A percentile compares a stretch with the other conserved stretches of the same genome.
phyloP scores from a whole-genome alignment of 371 early-diverging fungal species.

The Neoconidiobolus thromboides region DNA sequence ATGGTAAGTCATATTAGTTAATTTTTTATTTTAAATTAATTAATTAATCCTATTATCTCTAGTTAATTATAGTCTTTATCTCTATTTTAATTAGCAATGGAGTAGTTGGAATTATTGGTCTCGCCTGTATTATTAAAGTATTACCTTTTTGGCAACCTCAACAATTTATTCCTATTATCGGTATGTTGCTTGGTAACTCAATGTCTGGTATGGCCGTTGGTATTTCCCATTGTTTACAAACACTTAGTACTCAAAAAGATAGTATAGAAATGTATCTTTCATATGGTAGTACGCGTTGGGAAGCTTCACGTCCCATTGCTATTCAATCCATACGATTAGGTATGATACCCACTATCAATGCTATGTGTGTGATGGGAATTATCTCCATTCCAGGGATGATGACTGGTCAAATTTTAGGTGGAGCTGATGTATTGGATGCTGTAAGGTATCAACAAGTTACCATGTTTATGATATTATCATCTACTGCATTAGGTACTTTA shows the following conservation, averaged over 20 bases:
- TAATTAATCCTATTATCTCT: not conserved
- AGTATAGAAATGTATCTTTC: constrained; percentile 51
- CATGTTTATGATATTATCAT: constrained; percentile 11
- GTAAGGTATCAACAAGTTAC: constrained; percentile 14
- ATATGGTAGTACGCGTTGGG: constrained; percentile 73
- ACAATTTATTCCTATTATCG: constrained; percentile 71
- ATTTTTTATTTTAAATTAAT: not conserved
- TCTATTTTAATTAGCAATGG: constrained; percentile 4
- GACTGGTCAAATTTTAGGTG: constrained; percentile 79
- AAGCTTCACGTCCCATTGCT: constrained; percentile 52
- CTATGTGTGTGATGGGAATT: constrained; percentile 47
- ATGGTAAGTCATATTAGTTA: constrained; percentile 5
- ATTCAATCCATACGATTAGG: constrained; percentile 51
- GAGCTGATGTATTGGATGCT: constrained; percentile 58
- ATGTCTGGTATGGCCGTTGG: constrained; percentile 73
- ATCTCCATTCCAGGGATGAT: constrained; percentile 80
- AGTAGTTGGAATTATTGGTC: constrained; percentile 9
- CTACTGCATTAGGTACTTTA: constrained; percentile 7
- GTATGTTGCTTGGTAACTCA: constrained; percentile 67
- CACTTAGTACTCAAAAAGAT: constrained; percentile 32
- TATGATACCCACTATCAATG: constrained; percentile 61
- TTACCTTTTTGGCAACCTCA: constrained; percentile 50
- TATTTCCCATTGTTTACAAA: not conserved
- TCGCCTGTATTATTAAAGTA: not conserved
- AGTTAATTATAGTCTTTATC: constrained; percentile 8